A percentile compares a stretch with the other conserved stretches of the same genome.
phyloP scores from a whole-genome alignment of 2,329 filamentous ascomycete genomes.

The Emmonsia crescens region DNA sequence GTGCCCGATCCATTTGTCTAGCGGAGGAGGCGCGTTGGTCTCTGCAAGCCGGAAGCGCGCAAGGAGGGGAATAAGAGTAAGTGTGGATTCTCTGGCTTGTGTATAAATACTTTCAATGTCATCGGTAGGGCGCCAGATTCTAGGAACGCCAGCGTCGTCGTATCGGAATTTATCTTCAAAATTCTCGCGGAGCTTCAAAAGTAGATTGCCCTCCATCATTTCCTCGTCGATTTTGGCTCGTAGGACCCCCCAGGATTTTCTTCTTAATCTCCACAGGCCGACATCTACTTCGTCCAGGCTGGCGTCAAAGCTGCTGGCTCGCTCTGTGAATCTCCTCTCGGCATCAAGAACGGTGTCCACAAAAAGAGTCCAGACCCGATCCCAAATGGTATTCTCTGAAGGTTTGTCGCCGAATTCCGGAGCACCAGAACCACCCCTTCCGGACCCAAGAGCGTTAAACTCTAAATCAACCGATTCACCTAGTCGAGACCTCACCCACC shows the following conservation, averaged over 20 bases:
- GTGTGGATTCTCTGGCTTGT: conserved; percentile 78
- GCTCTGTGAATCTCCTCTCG: conserved; percentile 71
- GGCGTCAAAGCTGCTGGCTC: conserved; percentile 88
- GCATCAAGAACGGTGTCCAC: conserved; percentile 72
- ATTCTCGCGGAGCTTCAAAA: conserved; percentile 92
- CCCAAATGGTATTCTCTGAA: conserved; percentile 81
- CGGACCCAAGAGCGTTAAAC: conserved; percentile 91
- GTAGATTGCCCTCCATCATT: conserved; percentile 92
- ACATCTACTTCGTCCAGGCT: conserved; percentile 83
- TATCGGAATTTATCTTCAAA: conserved; percentile 99
- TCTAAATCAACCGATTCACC: conserved; percentile 81
- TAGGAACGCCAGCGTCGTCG: conserved; percentile 83
- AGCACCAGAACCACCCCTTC: conserved; percentile 69
- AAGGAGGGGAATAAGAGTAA: conserved; percentile 80
- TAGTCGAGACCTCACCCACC: conserved; percentile 83
- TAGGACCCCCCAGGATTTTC: conserved; percentile 90
- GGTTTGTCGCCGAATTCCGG: conserved; percentile 68
- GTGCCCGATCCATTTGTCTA: conserved; percentile 71
- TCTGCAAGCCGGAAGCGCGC: conserved; percentile 69
- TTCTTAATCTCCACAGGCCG: conserved; percentile 80
- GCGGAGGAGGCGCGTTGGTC: conserved; percentile 66
- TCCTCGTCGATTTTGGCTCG: conserved; percentile 90
- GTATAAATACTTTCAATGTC: conserved; percentile 97
- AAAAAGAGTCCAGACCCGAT: conserved; percentile 85
- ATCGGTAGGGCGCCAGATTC: conserved; percentile 93